Percentiles rank a stretch among this genome's conserved stretches.
These are phyloP conservation scores for Bimuria novae-zelandiae DNA, from an alignment of 2,329 filamentous ascomycete species.

Conservation along the genomic window DNA sequence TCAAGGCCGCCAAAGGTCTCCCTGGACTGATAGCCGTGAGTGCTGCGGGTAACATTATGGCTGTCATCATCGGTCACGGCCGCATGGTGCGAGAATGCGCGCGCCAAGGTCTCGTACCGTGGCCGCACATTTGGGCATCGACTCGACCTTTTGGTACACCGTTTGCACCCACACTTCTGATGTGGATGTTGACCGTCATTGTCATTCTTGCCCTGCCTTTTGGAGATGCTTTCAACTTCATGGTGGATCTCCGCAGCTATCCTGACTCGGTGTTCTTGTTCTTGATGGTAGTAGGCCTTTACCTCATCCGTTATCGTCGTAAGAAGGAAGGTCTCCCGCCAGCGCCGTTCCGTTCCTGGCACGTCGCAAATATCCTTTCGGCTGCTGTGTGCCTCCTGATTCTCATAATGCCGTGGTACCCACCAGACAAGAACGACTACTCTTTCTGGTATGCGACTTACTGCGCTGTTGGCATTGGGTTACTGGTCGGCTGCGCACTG, in stretches of 20 bases:
- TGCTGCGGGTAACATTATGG: slow-evolving; percentile 35
- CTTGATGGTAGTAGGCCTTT: slow-evolving; percentile 33
- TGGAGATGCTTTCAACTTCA: slow-evolving; percentile 68
- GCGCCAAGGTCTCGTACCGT: slow-evolving; percentile 35
- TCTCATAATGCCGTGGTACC: slow-evolving; percentile 73
- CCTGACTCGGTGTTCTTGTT: slow-evolving; percentile 32
- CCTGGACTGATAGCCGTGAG: slow-evolving; percentile 49
- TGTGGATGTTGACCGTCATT: slow-evolving; percentile 33
- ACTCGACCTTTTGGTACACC: slow-evolving; percentile 68
- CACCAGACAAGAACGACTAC: slow-evolving; percentile 65
- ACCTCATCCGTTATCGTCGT: slow-evolving; percentile 30
- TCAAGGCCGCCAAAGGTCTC: slow-evolving; percentile 57
- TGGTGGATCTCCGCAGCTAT: slow-evolving; percentile 50
- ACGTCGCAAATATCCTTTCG: slow-evolving; percentile 29
- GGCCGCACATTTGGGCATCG: slow-evolving; percentile 61
- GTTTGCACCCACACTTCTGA: slow-evolving; percentile 58
- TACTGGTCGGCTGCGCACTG: slow-evolving; percentile 23
- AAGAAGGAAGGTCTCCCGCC: slow-evolving; percentile 30
- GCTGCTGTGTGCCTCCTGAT: slow-evolving; percentile 46
- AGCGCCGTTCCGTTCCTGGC: slow-evolving; percentile 30
- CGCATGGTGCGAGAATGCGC: slow-evolving; percentile 36
- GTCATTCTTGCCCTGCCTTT: slow-evolving; percentile 55
- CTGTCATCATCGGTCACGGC: slow-evolving; percentile 36
- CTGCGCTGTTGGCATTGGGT: slow-evolving; percentile 63
- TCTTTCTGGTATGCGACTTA: slow-evolving; percentile 78